phyloP scores from a whole-genome alignment of 2,329 filamentous ascomycete species.

The Berkeleyomyces basicola region DNA sequence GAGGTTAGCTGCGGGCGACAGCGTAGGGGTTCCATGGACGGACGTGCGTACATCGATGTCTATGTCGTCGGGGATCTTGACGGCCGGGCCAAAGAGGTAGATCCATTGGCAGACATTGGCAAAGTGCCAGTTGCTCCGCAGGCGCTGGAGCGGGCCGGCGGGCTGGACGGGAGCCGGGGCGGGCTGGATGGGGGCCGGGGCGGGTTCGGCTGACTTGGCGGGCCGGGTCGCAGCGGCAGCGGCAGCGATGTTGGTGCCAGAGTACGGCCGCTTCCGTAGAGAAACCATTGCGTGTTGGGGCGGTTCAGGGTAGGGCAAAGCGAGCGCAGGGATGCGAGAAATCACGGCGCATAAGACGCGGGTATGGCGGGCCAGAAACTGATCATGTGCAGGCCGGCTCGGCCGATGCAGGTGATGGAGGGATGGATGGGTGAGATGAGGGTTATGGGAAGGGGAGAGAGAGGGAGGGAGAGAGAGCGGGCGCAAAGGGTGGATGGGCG shows the following conservation, averaged over 20 bases:
- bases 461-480: neutral
- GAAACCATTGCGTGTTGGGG: slow-evolving; percentile 10
- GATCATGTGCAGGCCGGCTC: neutral
- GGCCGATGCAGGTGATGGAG: neutral
- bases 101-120: slow-evolving; percentile 90
- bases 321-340: neutral
- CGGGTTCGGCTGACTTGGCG: neutral
- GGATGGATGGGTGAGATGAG: neutral
- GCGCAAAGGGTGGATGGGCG: neutral
- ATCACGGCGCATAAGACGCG: slow-evolving; percentile 1
- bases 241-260: neutral
- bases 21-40: neutral
- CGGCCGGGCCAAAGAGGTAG: slow-evolving; percentile 69
- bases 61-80: slow-evolving; percentile 78
- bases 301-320: neutral
- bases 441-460: neutral
- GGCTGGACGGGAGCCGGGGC: neutral
- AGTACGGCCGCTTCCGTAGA: slow-evolving; percentile 11
- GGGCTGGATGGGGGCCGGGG: neutral
- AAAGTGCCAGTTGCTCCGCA: slow-evolving; percentile 92
- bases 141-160: slow-evolving; percentile 16
- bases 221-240: neutral
- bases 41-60: slow-evolving; percentile 57
- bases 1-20: neutral
- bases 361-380: neutral